Conservation (phyloP, 176 grass and related monocot species). For the Echinochloa phyllopogon region DNA sequence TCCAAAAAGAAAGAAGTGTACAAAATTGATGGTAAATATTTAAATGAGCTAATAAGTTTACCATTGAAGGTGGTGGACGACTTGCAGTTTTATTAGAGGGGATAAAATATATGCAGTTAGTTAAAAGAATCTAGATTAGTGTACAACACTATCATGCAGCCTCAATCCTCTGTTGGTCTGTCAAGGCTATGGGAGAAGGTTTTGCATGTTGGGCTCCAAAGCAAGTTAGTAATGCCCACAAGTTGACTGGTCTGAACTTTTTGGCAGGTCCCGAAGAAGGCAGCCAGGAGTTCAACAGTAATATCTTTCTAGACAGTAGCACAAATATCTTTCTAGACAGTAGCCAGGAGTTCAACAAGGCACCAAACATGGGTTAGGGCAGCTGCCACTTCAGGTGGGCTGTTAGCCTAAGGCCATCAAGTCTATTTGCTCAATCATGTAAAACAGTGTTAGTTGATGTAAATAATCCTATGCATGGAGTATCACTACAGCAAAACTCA, state of each 20-base stretch:
- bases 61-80: background rate
- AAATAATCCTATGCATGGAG: background rate
- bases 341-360: background rate
- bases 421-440: slow-evolving; percentile 5
- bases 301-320: background rate
- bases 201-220: background rate
- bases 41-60: background rate
- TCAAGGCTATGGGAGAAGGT: slow-evolving; percentile 3
- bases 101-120: background rate
- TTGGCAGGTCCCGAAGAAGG: background rate
- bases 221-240: background rate
- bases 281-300: background rate
- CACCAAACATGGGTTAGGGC: background rate
- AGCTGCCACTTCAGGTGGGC: background rate
- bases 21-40: slow-evolving; percentile 1
- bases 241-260: background rate
- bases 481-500: slow-evolving; percentile 9
- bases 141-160: background rate
- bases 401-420: background rate
- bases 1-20: background rate
- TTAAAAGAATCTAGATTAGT: background rate
- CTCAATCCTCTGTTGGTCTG: slow-evolving; percentile 5
- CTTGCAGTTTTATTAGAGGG: background rate
- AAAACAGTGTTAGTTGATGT: background rate
- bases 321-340: background rate